These are phyloP conservation scores for Taphrina flavorubra DNA, from an alignment of 1,139 yeast genomes.

Conservation along the genomic window DNA sequence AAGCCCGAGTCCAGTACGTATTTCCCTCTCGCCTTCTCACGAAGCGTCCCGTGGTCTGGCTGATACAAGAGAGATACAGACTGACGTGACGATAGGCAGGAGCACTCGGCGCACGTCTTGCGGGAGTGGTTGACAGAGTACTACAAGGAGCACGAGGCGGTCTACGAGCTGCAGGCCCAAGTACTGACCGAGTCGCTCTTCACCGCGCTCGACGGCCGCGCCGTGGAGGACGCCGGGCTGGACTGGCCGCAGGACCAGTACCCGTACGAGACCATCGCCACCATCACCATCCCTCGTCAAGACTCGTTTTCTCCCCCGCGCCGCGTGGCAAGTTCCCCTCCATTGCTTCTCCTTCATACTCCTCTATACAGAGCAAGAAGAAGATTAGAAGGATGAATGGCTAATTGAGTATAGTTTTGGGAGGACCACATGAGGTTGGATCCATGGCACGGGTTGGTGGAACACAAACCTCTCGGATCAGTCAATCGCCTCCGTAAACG, in stretches of 20 bases:
- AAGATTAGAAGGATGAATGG: no score
- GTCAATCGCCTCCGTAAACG: constrained; percentile 14
- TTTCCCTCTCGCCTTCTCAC: neutral
- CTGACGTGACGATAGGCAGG: neutral
- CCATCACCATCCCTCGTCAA: constrained; percentile 15
- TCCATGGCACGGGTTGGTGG: constrained; percentile 17
- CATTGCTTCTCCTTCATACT: neutral
- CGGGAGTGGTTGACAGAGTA: constrained; percentile 11
- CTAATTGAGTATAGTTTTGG: constrained; percentile 2
- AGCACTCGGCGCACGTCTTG: constrained; percentile 7
- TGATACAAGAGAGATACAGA: neutral
- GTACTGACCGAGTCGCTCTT: constrained; percentile 8
- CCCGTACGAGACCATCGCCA: constrained; percentile 16
- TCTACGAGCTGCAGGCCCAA: constrained; percentile 10
- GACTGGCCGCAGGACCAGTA: constrained; percentile 9
- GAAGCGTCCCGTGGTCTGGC: no score
- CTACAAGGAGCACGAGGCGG: constrained; percentile 13
- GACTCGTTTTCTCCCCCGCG: neutral
- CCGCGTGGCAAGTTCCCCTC: neutral
- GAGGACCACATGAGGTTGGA: constrained; percentile 24
- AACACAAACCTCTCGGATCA: constrained; percentile 20
- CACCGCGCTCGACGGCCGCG: neutral
- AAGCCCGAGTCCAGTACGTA: constrained; percentile 14
- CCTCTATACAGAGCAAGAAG: neutral
- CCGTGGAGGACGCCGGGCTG: constrained; percentile 23